Conservation (phyloP, 192 early-diverging fungal genomes). For the Gigaspora rosea region DNA sequence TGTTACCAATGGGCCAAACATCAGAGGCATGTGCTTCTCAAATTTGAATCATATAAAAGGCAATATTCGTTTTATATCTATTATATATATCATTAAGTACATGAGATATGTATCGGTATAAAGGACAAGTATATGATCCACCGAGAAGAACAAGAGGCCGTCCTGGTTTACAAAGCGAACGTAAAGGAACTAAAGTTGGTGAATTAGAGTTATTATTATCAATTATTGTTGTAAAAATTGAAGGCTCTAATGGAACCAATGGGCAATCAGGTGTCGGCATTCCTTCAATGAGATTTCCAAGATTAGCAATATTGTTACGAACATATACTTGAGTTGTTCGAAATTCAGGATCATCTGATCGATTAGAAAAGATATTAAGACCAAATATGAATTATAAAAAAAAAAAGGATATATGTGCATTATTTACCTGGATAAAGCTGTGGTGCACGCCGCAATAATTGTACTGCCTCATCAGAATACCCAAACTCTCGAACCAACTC, state of each 20-base stretch:
- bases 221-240: conserved; percentile 6
- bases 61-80: not conserved
- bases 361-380: conserved; percentile 12
- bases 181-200: conserved; percentile 7
- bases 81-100: conserved; percentile 27
- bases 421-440: conserved; percentile 23
- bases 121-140: too few relatives aligned
- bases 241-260: conserved; percentile 18
- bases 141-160: conserved; percentile 6
- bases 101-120: conserved; percentile 19
- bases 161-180: conserved; percentile 19
- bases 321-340: too few relatives aligned
- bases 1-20: too few relatives aligned
- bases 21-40: too few relatives aligned
- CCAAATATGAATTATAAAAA: not conserved
- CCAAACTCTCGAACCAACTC: conserved; percentile 23
- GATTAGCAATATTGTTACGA: not conserved
- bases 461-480: conserved; percentile 29
- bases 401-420: too few relatives aligned
- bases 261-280: conserved; percentile 23
- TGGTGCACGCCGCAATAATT: conserved; percentile 26
- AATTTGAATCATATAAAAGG: not conserved
- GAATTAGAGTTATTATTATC: not conserved
- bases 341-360: not conserved
- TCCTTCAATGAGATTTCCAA: conserved; percentile 30